Base-by-base conservation (phyloP, 1,284 basidiomycete genomes). In the Ganoderma lucidum region DNA sequence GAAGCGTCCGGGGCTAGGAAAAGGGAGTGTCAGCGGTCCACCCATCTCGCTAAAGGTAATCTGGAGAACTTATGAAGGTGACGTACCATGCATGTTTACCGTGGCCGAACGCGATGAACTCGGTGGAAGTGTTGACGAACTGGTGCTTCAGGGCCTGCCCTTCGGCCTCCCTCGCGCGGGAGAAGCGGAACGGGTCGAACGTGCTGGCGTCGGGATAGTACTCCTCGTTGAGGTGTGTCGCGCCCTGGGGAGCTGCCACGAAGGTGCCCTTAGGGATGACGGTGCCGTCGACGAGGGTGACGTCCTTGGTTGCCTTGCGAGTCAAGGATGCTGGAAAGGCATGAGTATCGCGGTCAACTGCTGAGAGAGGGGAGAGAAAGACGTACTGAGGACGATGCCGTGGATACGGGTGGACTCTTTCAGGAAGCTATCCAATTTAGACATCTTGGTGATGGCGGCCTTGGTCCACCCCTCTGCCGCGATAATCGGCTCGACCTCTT, bases 351-450 rank as follows among this genome's bases (percentile, higher is more conserved):
- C 15, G n/a, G 37, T 15, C 39, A 12, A 61, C 23, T 23, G 23
- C 23, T 15, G 8, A 9, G 37, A 5, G n/a, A 19, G 75, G 2
- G 85, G 83, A 83, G n/a, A 85, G 28, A 19, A 41, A 58, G 28
- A 71, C 75, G 45, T 64, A 79, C 77, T 70, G 17, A 61, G 44
- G 45, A 60, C 71, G 32, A 80, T 73, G 0, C 80, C 81, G 48
- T 81, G 81, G 53, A 81, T 67, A 9, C 86, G 79, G 66, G 81
- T 80, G 1, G 82, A 81, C 73, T 88, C 87, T 62, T 83, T 81
- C 63, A 89, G 71, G 75, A 88, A 87, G 70, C 86, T 88, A 70
- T 88, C 87, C 28, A 88, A 71, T 66, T 85, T 85, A 64, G 78
- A 75, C 81, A 88, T 82, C 65, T 83, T 84, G 17, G 72, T 75